Percentiles rank a stretch among this genome's conserved stretches.
phyloP scores from a whole-genome alignment of 495 filamentous ascomycete species.

The Terfezia boudieri region DNA sequence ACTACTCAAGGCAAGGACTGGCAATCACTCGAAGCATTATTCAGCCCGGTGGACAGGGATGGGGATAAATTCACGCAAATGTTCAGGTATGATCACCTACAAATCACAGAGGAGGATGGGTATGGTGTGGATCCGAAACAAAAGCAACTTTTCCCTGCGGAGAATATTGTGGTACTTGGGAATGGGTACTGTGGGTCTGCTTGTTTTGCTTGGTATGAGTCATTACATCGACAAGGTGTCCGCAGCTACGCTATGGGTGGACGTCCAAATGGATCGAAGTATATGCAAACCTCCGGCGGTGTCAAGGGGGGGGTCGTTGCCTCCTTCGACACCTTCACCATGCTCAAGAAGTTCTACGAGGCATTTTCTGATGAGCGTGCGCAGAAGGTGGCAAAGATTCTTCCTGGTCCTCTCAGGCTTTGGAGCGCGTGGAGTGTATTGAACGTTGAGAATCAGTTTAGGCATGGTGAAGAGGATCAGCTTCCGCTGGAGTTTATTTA shows the following conservation, averaged over 20 bases:
- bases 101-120: conserved; percentile 5
- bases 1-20: conserved; percentile 1
- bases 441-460: conserved; percentile 12
- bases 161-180: conserved; percentile 10
- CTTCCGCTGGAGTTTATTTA: conserved; percentile 8
- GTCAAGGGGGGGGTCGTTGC: conserved; percentile 4
- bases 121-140: conserved; percentile 2
- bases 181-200: conserved; percentile 5
- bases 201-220: conserved; percentile 6
- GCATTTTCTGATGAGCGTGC: not conserved
- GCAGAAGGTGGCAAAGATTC: not conserved
- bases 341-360: not conserved
- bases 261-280: conserved; percentile 2
- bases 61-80: conserved; percentile 5
- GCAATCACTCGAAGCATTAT: conserved; percentile 1
- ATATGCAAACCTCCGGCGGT: conserved; percentile 11
- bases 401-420: conserved; percentile 4
- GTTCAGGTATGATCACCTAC: conserved; percentile 8
- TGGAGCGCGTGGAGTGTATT: not conserved
- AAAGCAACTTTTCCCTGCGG: conserved; percentile 3
- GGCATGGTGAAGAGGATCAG: not conserved
- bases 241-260: conserved; percentile 9
- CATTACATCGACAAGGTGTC: conserved; percentile 6
- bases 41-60: conserved; percentile 4
- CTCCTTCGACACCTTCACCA: not conserved